These are phyloP conservation scores for Stereum hirsutum DNA, from an alignment of 1,284 basidiomycete species.

Conservation along the genomic window DNA sequence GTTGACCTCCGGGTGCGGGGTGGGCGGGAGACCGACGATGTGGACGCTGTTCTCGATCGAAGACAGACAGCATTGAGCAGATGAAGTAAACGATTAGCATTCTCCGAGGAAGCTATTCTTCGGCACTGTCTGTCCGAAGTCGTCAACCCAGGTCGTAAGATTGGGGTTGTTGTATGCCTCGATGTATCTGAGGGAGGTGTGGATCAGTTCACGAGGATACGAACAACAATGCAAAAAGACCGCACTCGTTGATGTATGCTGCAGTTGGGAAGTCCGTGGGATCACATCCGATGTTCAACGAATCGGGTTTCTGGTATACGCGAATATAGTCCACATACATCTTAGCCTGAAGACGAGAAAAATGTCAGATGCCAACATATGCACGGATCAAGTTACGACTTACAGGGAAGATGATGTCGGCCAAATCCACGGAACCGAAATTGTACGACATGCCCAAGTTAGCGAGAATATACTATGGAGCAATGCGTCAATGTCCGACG, in stretches of 20 bases:
- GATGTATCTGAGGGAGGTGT: conserved; percentile 21
- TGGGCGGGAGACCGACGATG: too few species aligned
- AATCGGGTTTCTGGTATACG: conserved; percentile 65
- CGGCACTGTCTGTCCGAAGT: conserved; percentile 52
- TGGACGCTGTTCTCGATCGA: too few species aligned
- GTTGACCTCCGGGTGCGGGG: too few species aligned
- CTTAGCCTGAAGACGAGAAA: conserved; percentile 54
- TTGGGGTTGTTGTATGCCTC: conserved; percentile 31
- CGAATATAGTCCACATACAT: conserved; percentile 82
- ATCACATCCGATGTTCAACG: conserved; percentile 77
- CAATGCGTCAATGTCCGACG: conserved; percentile 2
- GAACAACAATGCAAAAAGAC: conserved; percentile 7
- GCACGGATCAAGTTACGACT: too few species aligned
- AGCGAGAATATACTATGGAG: conserved; percentile 57
- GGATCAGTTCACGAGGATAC: neutral
- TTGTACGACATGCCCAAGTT: conserved; percentile 80
- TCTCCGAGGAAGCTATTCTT: conserved; percentile 44
- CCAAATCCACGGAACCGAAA: conserved; percentile 64
- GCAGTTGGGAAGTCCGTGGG: conserved; percentile 71
- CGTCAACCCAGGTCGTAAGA: conserved; percentile 29
- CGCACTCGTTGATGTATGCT: conserved; percentile 63
- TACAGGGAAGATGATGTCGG: conserved; percentile 58
- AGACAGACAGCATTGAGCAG: too few species aligned
- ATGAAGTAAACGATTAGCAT: too few species aligned
- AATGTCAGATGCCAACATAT: too few species aligned